A percentile compares a stretch with the other conserved stretches of the same genome.
phyloP scores from a whole-genome alignment of 345 rosid genomes.

The Citrus australasica region DNA sequence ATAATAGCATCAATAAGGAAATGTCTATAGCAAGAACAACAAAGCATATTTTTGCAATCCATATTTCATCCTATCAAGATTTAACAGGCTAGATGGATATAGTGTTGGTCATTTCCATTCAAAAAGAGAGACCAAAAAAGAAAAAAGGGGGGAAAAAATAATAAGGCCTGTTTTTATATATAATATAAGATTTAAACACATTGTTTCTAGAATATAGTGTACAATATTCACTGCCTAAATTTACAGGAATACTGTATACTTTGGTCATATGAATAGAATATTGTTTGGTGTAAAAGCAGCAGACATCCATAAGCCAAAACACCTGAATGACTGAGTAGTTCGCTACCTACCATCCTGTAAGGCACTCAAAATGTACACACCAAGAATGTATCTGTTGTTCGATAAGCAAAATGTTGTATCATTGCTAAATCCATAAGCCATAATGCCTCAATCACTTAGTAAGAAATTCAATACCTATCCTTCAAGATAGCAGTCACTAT shows the following conservation, averaged over 20 bases:
- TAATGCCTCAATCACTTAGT: background rate
- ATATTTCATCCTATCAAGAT: background rate
- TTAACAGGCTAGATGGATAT: background rate
- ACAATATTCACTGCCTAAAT: background rate
- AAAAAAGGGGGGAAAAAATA: background rate
- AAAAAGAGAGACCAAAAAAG: background rate
- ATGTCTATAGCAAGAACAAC: background rate
- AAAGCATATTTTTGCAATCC: background rate
- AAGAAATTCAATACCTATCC: slow-evolving; percentile 30
- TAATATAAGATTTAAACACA: background rate
- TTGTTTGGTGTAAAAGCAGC: background rate
- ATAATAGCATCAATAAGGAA: background rate
- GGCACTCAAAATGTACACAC: background rate
- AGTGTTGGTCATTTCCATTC: background rate
- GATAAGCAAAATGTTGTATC: background rate
- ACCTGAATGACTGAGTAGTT: background rate
- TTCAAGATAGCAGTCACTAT: slow-evolving; percentile 43
- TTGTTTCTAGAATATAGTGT: background rate
- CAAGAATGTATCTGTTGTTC: background rate
- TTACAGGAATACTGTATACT: background rate
- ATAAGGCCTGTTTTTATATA: background rate
- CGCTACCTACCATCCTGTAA: background rate
- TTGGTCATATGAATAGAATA: background rate
- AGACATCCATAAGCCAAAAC: background rate
- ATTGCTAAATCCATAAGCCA: background rate